Conservation (phyloP, 768 basidiomycete species). For the Naganishia kalamii region DNA sequence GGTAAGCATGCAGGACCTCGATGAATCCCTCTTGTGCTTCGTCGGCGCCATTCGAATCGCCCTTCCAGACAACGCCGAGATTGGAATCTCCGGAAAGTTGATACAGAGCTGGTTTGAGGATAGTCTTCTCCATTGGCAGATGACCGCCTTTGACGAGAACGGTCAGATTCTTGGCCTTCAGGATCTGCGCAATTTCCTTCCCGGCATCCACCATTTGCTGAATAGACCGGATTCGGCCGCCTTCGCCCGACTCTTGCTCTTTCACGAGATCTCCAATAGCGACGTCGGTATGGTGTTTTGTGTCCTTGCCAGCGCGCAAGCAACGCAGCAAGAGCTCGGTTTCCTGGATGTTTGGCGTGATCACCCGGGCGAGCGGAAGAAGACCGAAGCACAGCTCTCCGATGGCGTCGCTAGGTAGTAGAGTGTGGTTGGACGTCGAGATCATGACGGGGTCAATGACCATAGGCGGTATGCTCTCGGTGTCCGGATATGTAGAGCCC, state of each 20-base stretch:
- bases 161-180: conserved; percentile 37
- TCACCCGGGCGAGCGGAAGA: conserved; percentile 57
- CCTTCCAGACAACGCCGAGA: conserved; percentile 19
- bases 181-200: not conserved
- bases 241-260: conserved; percentile 50
- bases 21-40: conserved; percentile 31
- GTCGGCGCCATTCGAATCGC: conserved; percentile 18
- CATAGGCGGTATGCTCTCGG: conserved; percentile 51
- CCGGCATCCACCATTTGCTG: conserved; percentile 2
- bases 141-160: conserved; percentile 86
- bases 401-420: conserved; percentile 65
- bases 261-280: conserved; percentile 35
- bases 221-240: conserved; percentile 42
- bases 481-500: conserved; percentile 8
- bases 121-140: conserved; percentile 49
- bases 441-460: conserved; percentile 88
- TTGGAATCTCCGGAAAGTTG: conserved; percentile 26
- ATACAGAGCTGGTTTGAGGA: conserved; percentile 56
- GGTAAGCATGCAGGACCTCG: conserved; percentile 30
- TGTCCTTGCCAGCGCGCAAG: conserved; percentile 23
- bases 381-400: conserved; percentile 51
- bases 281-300: not conserved
- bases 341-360: conserved; percentile 83
- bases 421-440: conserved; percentile 76
- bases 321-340: conserved; percentile 61